phyloP scores from a whole-genome alignment of 176 grass and related monocot genomes.

The Oryza glaberrima region DNA sequence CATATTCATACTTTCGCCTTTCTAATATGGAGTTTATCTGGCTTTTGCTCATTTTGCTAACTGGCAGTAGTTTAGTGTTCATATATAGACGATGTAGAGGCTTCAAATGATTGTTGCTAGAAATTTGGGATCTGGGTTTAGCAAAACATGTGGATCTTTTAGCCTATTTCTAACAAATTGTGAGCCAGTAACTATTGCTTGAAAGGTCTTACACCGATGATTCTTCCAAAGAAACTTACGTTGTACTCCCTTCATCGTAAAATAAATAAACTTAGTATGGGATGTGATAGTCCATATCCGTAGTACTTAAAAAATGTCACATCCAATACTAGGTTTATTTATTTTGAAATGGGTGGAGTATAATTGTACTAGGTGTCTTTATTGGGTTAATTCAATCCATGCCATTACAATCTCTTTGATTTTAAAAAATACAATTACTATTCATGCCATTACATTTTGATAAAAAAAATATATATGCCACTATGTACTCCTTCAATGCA shows the following conservation, averaged over 20 bases:
- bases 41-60: constrained; percentile 16
- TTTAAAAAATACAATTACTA: too few species aligned
- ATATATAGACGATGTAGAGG: constrained; percentile 24
- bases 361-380: too few species aligned
- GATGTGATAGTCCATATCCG: too few species aligned
- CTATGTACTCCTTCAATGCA: too few species aligned
- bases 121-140: constrained; percentile 22
- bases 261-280: too few species aligned
- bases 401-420: too few species aligned
- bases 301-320: too few species aligned
- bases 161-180: not conserved
- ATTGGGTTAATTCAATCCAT: too few species aligned
- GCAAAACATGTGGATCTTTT: constrained; percentile 3
- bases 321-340: too few species aligned
- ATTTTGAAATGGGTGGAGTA: too few species aligned
- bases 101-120: constrained; percentile 8
- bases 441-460: too few species aligned
- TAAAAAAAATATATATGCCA: too few species aligned
- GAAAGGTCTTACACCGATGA: not conserved
- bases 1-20: constrained; percentile 23
- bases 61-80: constrained; percentile 34
- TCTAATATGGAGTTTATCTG: constrained; percentile 10
- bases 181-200: not conserved
- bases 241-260: not conserved
- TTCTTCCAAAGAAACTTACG: not conserved